Base-by-base conservation (phyloP, 2,329 filamentous ascomycete species). In the Sclerotinia sclerotiorum region DNA sequence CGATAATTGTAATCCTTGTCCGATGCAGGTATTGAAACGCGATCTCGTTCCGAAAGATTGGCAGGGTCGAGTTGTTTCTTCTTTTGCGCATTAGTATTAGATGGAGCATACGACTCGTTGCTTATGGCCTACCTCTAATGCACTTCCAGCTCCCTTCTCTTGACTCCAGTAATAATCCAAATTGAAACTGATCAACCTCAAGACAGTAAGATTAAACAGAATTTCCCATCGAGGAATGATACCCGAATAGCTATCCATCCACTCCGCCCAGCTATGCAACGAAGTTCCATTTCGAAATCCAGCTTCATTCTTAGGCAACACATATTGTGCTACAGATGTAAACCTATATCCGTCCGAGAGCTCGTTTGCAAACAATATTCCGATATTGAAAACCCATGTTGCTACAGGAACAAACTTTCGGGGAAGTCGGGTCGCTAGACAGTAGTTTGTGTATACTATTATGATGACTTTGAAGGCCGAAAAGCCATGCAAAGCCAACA, bases 41-140 rank as follows among this genome's bases (percentile, higher is more conserved):
- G 91, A 76, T 99, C 94, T 73, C 90, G 86, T 79, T 99, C 95
- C 6, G 94, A 95, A 49, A 98, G 86, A 75, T 90, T 88, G 67
- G 92, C 84, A 55, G 92, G 91, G 84, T 98, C 93, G 72, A 97
- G 85, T 84, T 97, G 93, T 80, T 96, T 97, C 92, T 98, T 98
- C 94, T 98, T 95, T 80, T 82, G 83, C 79, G 80, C 76, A 86
- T 94, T 84, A 94, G 89, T 75, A 72, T 69, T 69, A 61, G 29
- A 60, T 56, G 49, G 51, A 35, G 21, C 27, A 57, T 49, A 44
- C 29, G 13, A 49, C 44, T 39, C 8, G 48, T 52, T 65, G 17
- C 48, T 46, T 51, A 48, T 32, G 5, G 80, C 87, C 78, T 87
- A 98, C 95, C 89, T 98, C 94, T 54, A 97, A 79, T 11, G 90